phyloP scores from a whole-genome alignment of 129 eudicot species.

The Centaurea solstitialis region DNA sequence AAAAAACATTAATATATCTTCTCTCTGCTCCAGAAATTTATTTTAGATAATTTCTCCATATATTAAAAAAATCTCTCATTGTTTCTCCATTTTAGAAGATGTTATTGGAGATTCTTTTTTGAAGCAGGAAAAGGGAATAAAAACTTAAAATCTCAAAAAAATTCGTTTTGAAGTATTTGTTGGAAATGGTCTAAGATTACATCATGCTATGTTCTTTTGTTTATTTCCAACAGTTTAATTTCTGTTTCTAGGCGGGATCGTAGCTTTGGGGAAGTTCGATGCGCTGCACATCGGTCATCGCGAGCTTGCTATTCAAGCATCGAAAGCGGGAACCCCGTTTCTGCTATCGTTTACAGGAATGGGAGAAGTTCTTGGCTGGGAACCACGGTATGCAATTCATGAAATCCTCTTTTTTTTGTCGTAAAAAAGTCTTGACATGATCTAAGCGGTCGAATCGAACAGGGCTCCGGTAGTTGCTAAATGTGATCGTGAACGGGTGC shows the following conservation, averaged over 20 bases:
- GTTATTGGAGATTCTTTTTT: too few species aligned
- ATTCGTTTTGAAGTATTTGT: too few species aligned
- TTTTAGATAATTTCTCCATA: too few species aligned
- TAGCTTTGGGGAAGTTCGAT: constrained; percentile 96
- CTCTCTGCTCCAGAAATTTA: too few species aligned
- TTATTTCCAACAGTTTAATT: neutral
- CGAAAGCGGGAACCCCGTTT: constrained; percentile 82
- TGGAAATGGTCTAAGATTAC: neutral
- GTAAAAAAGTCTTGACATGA: neutral
- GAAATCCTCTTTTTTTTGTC: neutral
- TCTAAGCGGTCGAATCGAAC: constrained; percentile 13
- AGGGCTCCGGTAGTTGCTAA: constrained; percentile 96
- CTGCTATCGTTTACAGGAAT: constrained; percentile 90
- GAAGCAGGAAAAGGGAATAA: too few species aligned
- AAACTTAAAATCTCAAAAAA: too few species aligned
- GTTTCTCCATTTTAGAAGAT: too few species aligned
- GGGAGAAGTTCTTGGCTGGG: constrained; percentile 98
- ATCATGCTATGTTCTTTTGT: neutral
- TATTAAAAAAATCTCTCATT: too few species aligned
- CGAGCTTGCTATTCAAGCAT: constrained; percentile 95
- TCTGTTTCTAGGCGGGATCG: constrained; percentile 69
- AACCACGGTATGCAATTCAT: constrained; percentile 64
- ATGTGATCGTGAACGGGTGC: constrained; percentile 84
- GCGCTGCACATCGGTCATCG: constrained; percentile 98
- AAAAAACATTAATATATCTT: too few species aligned